Evolutionary conservation across 2,329 filamentous ascomycete species (phyloP).

Genomic region (Venturia carpophila): DNA sequence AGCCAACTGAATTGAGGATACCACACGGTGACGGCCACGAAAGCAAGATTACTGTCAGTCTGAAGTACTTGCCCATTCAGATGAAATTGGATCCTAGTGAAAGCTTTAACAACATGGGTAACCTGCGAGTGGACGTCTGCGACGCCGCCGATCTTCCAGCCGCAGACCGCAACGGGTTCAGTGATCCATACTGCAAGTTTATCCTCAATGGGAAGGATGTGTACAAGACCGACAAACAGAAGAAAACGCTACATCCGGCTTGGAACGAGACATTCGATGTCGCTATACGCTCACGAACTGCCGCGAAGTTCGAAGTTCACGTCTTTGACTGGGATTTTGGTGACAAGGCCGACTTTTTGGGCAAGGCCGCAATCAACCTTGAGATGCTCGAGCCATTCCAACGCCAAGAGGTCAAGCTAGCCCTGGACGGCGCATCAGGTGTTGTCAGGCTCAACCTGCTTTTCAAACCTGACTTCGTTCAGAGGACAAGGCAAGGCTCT

Average conservation of each 20-base stretch:
- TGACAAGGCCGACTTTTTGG: slow-evolving; percentile 87
- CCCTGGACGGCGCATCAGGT: slow-evolving; percentile 72
- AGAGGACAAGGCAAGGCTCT: slow-evolving; percentile 76
- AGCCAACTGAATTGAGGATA: slow-evolving; percentile 72
- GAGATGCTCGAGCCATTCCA: slow-evolving; percentile 77
- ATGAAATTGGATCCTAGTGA: slow-evolving; percentile 93
- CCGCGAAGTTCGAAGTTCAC: slow-evolving; percentile 70
- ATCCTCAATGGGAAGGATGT: slow-evolving; percentile 80
- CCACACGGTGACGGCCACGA: slow-evolving; percentile 68
- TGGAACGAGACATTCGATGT: slow-evolving; percentile 98
- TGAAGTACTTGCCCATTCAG: slow-evolving; percentile 89
- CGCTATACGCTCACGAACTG: slow-evolving; percentile 73
- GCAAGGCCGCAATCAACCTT: slow-evolving; percentile 66
- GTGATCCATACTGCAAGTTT: slow-evolving; percentile 95
- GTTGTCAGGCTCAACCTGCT: slow-evolving; percentile 73
- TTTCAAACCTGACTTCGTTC: slow-evolving; percentile 90
- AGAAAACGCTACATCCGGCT: slow-evolving; percentile 88
- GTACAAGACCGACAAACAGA: slow-evolving; percentile 90
- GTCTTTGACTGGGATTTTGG: slow-evolving; percentile 97
- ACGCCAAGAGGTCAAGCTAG: slow-evolving; percentile 63
- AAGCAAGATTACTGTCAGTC: slow-evolving; percentile 78
- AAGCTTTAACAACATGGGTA: slow-evolving; percentile 98
- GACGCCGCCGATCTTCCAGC: slow-evolving; percentile 83
- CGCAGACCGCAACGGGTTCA: slow-evolving; percentile 92
- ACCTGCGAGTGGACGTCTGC: slow-evolving; percentile 83